Percentiles rank a stretch among this genome's conserved stretches.
Conservation (phyloP, 2,329 filamentous ascomycete genomes). For the Fusarium luffae region DNA sequence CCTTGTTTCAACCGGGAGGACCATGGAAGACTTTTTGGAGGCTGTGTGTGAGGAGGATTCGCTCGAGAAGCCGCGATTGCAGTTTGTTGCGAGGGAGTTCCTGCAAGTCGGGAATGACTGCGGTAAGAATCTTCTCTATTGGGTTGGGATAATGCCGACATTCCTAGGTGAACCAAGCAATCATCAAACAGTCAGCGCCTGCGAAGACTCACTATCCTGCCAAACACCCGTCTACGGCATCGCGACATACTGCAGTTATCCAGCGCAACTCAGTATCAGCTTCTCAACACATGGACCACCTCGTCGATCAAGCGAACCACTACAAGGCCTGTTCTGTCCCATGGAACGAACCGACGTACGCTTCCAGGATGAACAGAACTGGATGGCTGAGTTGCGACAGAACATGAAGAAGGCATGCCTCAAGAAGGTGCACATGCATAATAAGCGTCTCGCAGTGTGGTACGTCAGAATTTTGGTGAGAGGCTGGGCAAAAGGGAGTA, state of each 20-base stretch:
- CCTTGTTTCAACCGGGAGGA: slow-evolving; percentile 42
- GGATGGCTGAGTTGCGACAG: slow-evolving; percentile 34
- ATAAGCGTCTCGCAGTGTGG: slow-evolving; percentile 50
- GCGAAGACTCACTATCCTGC: slow-evolving; percentile 32
- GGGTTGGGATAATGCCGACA: neutral
- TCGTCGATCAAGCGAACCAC: neutral
- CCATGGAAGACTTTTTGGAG: slow-evolving; percentile 49
- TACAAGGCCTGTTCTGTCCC: slow-evolving; percentile 40
- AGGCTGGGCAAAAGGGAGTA: slow-evolving; percentile 43
- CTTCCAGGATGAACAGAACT: slow-evolving; percentile 37
- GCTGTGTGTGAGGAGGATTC: slow-evolving; percentile 43
- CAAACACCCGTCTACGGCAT: slow-evolving; percentile 39
- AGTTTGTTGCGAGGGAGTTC: slow-evolving; percentile 47
- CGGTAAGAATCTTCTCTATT: slow-evolving; percentile 32
- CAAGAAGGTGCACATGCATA: slow-evolving; percentile 45
- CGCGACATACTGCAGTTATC: slow-evolving; percentile 44
- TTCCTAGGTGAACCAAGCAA: slow-evolving; percentile 27
- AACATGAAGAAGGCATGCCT: slow-evolving; percentile 41
- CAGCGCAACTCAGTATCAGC: slow-evolving; percentile 45
- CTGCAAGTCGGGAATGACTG: slow-evolving; percentile 45
- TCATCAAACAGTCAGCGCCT: slow-evolving; percentile 30
- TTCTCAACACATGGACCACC: slow-evolving; percentile 44
- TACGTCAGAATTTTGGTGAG: slow-evolving; percentile 41
- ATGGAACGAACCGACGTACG: slow-evolving; percentile 45
- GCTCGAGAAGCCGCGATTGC: slow-evolving; percentile 40